Evolutionary conservation across 192 early-diverging fungal genomes (phyloP), one percentile per base, ranked within the genome.

Genomic region (Backusella sp.): DNA sequence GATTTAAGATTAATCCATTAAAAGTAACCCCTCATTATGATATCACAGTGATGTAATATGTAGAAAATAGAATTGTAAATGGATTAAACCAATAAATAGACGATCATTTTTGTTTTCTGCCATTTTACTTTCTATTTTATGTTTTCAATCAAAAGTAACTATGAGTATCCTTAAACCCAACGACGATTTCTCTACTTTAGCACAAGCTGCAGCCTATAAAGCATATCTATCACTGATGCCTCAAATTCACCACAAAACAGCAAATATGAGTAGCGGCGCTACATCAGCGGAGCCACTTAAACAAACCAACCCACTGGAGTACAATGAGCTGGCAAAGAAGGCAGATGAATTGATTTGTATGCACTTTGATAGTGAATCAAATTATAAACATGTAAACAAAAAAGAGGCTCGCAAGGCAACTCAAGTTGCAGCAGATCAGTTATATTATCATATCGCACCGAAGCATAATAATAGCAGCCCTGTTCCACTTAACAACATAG

Each of bases 171-270:
- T 23, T 28, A 62, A 8, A 28, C 56, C 12, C 28, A 28, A 23
- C 23, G 26, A 62, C 4, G 26, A 28, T 62, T 3, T 28, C 26
- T 1, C 23, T 62, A 62, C 56, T 12, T 28, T 62, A 28, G 21
- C 56, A 12, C 56, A 62, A 62, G 12, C 56, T 62, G 56, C 23
- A 14, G 56, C 56, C 28, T 62, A 62, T 62, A 62, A 62, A 28
- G 56, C 56, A 62, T 62, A 62, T 62, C 4, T 62, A 28, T 62
- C 56, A 4, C 26, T 62, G 4, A 28, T 28, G 1, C 23, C 56
- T 62, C 56, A 62, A 14, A 62, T 62, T 62, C 56, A 62, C 9
- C 56, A 62, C 7, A 62, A 62, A 62, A 62, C 56, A 62, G 56
- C 28, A 14, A 62, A 62, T 28, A 62, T 62, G 56, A 62, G 56